Evolutionary conservation across 345 rosid genomes (phyloP), one percentile per base, ranked within the genome.

Genomic region (Orychophragmus violaceus): DNA sequence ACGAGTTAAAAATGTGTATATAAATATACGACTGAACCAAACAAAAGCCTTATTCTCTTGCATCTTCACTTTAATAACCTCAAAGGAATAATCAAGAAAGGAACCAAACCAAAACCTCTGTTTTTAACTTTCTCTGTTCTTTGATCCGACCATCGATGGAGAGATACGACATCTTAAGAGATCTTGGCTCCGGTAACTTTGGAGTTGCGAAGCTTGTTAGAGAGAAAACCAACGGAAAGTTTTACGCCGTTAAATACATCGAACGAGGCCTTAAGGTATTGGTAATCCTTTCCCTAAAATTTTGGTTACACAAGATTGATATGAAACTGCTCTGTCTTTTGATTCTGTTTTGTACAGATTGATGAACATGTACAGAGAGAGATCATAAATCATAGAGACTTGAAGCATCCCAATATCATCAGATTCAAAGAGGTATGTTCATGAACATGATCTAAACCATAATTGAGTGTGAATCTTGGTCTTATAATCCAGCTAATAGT

Each of bases 351-450:
- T 67, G 19, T 70, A 45, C 83, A 89, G 98, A 89, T 92, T 61
- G 96, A 92, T 77, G 93, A 92, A 79, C 90, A 87, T 76, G 96
- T 92, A 21, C 95, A 88, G 68, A 85, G 98, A 74, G 98, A 92
- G 84, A 92, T 92, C 64, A 92, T 89, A 74, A 92, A 89, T 74
- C 98, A 89, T 74, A 85, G 98, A 68, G 82, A 93, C 66, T 81
- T 89, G 57, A 87, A 88, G 71, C 98, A 92, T 71, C 93, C 93
- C 4, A 89, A 92, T 66, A 92, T 92, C 49, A 82, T 87, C 63
- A 79, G 91, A 58, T 92, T 92, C 66, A 89, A 84, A 76, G 96
- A 87, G 90, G 98, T 81, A 79, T 44, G 4, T 78, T 77, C 46
- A 41, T 22, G 9, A 37, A 28, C 32, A 46, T 69, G 64, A n/a